Base-by-base conservation (phyloP, 192 early-diverging fungal species). In the Coemansia sp. region DNA sequence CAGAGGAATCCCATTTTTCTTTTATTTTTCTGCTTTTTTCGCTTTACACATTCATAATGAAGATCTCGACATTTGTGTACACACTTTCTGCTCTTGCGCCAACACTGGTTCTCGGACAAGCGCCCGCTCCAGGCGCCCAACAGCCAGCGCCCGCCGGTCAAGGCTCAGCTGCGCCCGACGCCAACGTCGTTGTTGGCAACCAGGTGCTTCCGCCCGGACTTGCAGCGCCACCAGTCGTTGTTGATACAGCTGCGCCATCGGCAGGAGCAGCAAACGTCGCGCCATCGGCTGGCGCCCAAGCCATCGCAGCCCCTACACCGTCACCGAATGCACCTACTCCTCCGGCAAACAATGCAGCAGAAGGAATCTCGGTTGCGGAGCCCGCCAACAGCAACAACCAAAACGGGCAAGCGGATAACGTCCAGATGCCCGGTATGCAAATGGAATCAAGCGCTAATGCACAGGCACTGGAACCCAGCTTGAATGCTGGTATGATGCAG, bases 31-130 rank as follows among this genome's bases (percentile, higher is more conserved):
- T 41, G 7, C 39, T 41, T n/a, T n/a, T n/a, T 52, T 59, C 18
- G n/a, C 14, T 51, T 20, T 55, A 45, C 53, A 41, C 55, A n/a
- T 43, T 18, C 33, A 59, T 59, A 59, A 78, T 81, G 78, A 66
- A 72, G 67, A 46, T 75, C 60, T 53, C 70, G 21, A 34, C 72
- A 9, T 39, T 69, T 63, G 78, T 57, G 23, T 71, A 57, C 23
- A 30, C 75, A 46, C 63, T 81, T 49, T 66, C 66, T 1, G 67
- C 63, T 21, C 53, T 69, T 39, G 78, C 57, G 15, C 35, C 57
- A 5, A 20, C 57, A 20, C 33, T 59, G 30, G 57, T 59, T 34
- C 57, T 72, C 58, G 69, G 69, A n/a, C 78, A 81, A 60, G 63
- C 12, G 24, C 72, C 64, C 1, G 66, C 64, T 3, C 60, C 63